A percentile compares a stretch with the other conserved stretches of the same genome.
Conservation (phyloP, 2,329 filamentous ascomycete genomes). For the Cercospora zeae-maydis region DNA sequence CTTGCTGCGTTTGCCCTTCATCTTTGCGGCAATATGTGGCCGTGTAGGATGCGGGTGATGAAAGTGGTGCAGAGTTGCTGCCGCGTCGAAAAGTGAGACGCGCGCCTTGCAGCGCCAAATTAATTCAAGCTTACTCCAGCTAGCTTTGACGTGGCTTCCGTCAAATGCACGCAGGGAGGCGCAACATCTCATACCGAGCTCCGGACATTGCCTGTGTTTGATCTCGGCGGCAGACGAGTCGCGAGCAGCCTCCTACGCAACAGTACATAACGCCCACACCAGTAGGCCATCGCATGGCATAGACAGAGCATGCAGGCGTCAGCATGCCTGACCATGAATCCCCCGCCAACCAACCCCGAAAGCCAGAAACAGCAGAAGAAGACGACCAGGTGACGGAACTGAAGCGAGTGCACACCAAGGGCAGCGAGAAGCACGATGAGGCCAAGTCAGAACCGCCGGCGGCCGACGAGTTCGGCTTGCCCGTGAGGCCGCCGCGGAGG, state of each 20-base stretch:
- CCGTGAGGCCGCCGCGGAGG: constrained; percentile 33
- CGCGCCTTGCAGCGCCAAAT: neutral
- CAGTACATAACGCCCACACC: neutral
- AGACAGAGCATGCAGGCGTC: neutral
- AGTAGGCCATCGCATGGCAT: neutral
- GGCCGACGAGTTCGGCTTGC: constrained; percentile 40
- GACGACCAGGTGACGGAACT: constrained; percentile 13
- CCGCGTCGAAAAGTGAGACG: neutral
- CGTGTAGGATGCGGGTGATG: neutral
- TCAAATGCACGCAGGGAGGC: neutral
- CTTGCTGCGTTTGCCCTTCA: constrained; percentile 67
- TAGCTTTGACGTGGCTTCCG: neutral
- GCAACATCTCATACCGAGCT: neutral
- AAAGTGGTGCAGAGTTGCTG: neutral
- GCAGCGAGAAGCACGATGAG: constrained; percentile 20
- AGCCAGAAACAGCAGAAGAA: neutral
- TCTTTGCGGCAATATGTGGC: constrained; percentile 41
- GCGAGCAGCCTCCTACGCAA: neutral
- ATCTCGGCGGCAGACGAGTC: neutral
- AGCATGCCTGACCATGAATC: constrained; percentile 18
- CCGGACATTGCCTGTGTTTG: neutral
- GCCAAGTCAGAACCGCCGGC: constrained; percentile 28
- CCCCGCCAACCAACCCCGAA: constrained; percentile 1
- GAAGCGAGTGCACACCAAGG: constrained; percentile 19
- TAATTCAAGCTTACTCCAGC: neutral